A percentile compares a stretch with the other conserved stretches of the same genome.
Evolutionary conservation across 192 early-diverging fungal species (phyloP).

Genomic region (Entomortierella lignicola): DNA sequence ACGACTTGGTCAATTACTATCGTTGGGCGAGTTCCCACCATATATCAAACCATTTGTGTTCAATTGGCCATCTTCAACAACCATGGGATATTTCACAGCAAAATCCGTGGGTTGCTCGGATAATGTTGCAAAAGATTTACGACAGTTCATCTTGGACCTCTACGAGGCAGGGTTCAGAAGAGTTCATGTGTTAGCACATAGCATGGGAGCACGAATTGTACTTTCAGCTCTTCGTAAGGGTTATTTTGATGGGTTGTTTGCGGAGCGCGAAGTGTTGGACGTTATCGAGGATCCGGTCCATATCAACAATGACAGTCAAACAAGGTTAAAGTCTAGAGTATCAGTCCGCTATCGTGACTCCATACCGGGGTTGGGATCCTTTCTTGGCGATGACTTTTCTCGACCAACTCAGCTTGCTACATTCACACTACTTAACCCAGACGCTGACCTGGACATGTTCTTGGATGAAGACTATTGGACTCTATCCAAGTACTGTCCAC

Average conservation of each 20-base stretch:
- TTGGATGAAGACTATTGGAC: conserved; percentile 47
- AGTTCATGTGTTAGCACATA: conserved; percentile 53
- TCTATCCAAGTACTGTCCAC: conserved; percentile 47
- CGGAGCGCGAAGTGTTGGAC: conserved; percentile 28
- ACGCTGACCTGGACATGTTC: conserved; percentile 39
- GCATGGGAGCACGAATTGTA: conserved; percentile 54
- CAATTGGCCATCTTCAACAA: conserved; percentile 45
- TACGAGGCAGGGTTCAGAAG: conserved; percentile 40
- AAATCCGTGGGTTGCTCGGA: conserved; percentile 43
- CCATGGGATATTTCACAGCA: conserved; percentile 52
- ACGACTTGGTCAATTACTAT: conserved; percentile 51
- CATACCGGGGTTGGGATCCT: background rate
- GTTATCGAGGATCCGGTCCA: conserved; percentile 1
- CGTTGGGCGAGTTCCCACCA: conserved; percentile 49
- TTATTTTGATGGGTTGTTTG: conserved; percentile 26
- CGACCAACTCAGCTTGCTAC: conserved; percentile 38
- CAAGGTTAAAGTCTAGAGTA: background rate
- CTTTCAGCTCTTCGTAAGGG: conserved; percentile 43
- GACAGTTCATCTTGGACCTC: conserved; percentile 48
- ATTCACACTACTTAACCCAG: conserved; percentile 54
- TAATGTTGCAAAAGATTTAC: conserved; percentile 42
- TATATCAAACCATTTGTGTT: conserved; percentile 59
- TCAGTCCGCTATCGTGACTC: conserved; percentile 26
- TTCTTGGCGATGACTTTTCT: background rate
- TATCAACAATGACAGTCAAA: conserved; percentile 8